phyloP scores from a whole-genome alignment of 257 asterid species.

The Capsicum baccatum region DNA sequence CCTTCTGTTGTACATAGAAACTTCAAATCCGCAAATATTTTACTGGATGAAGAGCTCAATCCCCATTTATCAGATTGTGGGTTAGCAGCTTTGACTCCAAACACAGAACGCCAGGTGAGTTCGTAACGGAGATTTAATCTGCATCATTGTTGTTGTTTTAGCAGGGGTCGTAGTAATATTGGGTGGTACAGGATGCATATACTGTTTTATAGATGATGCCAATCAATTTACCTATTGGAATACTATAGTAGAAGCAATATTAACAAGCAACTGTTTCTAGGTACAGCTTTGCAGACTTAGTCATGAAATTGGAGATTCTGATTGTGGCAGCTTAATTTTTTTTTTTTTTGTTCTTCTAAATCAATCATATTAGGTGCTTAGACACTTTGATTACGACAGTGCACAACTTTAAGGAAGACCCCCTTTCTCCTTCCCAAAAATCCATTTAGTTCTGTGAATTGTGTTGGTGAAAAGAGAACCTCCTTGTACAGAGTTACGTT shows the following conservation, averaged over 20 bases:
- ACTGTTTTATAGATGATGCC: not conserved
- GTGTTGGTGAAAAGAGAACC: not conserved
- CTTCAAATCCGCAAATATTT: conserved; percentile 91
- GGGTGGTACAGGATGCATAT: not conserved
- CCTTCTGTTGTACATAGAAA: conserved; percentile 96
- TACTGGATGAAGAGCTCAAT: conserved; percentile 90
- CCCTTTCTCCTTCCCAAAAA: not conserved
- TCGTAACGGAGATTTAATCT: conserved; percentile 9
- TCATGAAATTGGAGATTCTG: conserved; percentile 23
- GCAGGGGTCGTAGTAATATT: not conserved
- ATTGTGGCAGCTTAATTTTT: conserved; percentile 3
- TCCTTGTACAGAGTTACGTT: not conserved
- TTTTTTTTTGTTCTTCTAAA: conserved; percentile 15
- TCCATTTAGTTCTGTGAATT: not conserved
- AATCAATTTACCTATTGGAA: not conserved
- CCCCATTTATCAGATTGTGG: conserved; percentile 97
- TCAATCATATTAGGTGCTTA: not conserved
- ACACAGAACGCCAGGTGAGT: conserved; percentile 89
- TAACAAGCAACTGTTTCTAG: not conserved
- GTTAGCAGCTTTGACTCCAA: conserved; percentile 83
- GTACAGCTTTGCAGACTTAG: not conserved
- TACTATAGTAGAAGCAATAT: conserved; percentile 11
- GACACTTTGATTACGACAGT: not conserved
- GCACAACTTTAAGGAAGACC: conserved; percentile 6
- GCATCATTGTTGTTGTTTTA: not conserved